Evolutionary conservation across 139 green algal species (phyloP).

Genomic region (Coelastrella sp.): DNA sequence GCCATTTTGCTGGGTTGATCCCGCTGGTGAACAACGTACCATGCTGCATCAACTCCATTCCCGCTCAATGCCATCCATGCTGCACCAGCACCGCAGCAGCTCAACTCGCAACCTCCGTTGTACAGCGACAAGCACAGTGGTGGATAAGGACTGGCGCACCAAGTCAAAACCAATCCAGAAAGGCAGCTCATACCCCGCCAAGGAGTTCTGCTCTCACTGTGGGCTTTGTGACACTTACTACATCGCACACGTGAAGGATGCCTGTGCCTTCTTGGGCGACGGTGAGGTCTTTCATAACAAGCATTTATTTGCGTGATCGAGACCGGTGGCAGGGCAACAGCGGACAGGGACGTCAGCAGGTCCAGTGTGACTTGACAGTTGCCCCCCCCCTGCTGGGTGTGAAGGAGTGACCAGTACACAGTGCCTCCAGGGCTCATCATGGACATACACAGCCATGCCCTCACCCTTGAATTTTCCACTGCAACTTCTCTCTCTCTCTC

Average conservation of each 20-base stretch:
- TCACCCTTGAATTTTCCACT: too few species aligned
- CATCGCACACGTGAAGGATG: slow-evolving; percentile 95
- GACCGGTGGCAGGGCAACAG: too few species aligned
- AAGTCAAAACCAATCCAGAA: slow-evolving; percentile 76
- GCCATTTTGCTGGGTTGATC: too few species aligned
- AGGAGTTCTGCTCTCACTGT: slow-evolving; percentile 92
- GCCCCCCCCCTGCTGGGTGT: too few species aligned
- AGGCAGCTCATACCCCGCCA: slow-evolving; percentile 87
- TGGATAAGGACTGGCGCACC: slow-evolving; percentile 33
- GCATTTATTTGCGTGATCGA: background rate
- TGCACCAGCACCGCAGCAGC: slow-evolving; percentile 15
- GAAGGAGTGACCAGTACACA: too few species aligned
- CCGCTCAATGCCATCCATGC: background rate
- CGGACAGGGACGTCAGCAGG: too few species aligned
- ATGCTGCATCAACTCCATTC: background rate
- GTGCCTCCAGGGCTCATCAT: too few species aligned
- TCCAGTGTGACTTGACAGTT: too few species aligned
- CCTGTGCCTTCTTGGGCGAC: slow-evolving; percentile 96
- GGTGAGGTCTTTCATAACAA: slow-evolving; percentile 56
- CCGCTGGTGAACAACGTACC: too few species aligned
- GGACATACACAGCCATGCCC: too few species aligned
- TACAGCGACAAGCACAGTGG: background rate
- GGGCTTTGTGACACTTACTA: slow-evolving; percentile 89
- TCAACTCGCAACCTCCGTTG: background rate
- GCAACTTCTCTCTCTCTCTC: too few species aligned